Evolutionary conservation across 1,284 basidiomycete species (phyloP), one percentile per base, ranked within the genome.

Genomic region (Ceratobasidium papillatum): DNA sequence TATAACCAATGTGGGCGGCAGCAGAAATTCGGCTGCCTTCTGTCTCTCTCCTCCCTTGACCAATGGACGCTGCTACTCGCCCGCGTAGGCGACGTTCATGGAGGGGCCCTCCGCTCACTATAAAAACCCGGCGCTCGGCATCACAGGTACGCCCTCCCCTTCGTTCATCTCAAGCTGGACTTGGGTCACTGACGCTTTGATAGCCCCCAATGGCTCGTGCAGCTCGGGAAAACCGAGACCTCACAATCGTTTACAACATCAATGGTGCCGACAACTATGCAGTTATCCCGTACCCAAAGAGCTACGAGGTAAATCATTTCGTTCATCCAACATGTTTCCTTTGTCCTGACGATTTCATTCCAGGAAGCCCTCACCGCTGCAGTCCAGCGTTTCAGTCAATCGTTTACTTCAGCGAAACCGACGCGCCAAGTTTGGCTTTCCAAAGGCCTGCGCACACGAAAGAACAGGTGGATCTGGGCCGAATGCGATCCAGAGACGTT

Each of bases 401-500:
- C 38, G 25, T 72, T 72, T 32, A 45, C 45, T n/a, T 72, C 56
- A 25, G 69, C 69, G 2, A 36, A 19, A 49, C 69, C 69, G 12
- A 34, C 54, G 7, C 69, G 56, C 22, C 56, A 72, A 22, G 69
- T 72, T 7, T 72, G 69, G 56, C 69, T 72, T 25, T 56, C 69
- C 38, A 72, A 72, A 17, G 56, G 69, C 3, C 56, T 72, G 41
- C 69, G 69, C 27, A 72, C 69, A 25, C 69, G 58, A 12, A 56
- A 45, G 19, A 72, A 72, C 45, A 43, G 69, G 27, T 72, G 69
- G 69, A 72, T 72, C 38, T 72, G 69, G 69, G 69, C 69, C 30
- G 69, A 72, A 43, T 36, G 58, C 45, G 45, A 72, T 38, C 69
- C 56, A 4, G 69, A 72, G 19, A 49, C 56, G 1, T 72, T 61